Base-by-base conservation (phyloP, 2,329 filamentous ascomycete species). In the Pezicula radicicola region DNA sequence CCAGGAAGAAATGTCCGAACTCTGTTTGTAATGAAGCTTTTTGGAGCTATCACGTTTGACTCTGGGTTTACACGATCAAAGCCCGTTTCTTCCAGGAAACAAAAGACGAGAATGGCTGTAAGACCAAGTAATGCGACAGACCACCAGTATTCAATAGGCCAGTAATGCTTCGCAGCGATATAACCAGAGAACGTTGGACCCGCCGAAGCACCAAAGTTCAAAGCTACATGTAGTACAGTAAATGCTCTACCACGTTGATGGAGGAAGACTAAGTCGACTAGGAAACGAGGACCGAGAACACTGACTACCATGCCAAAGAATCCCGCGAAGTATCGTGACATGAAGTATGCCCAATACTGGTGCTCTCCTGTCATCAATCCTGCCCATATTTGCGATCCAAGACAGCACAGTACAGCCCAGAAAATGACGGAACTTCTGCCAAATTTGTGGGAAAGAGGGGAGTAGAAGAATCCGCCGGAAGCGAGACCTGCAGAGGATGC, bases 161-260 rank as follows among this genome's bases (percentile, higher is more conserved):
- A 73, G 21, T 64, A 63, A 0, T 51, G 56, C 7, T 62, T 54
- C 1, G 64, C 63, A 2, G 66, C 67, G 43, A 73, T 66, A 36
- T 72, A 72, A 2, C 68, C 70, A 0, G 66, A 67, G 33, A 73
- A 65, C 0, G 69, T 72, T 1, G 65, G 64, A 7, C 66, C 67
- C 1, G 59, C 65, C 7, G 41, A 28, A 16, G 68, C 67, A 2
- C 67, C 71, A 28, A 71, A 66, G 10, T 69, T 58, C 19, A 71
- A 60, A 0, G 63, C 51, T 42, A 70, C 60, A 16, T 68, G 62
- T 16, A 70, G 60, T 16, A 63, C 54, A 1, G 63, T 67, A 41
- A 72, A 71, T 8, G 68, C 67, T n/a, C 65, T 61, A 8, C 70
- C 70, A 7, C 70, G 67, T 53, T 72, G 67, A 44, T 72, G 70